These are phyloP conservation scores for Jackrogersella minutella DNA, from an alignment of 495 filamentous ascomycete genomes.

Conservation along the genomic window DNA sequence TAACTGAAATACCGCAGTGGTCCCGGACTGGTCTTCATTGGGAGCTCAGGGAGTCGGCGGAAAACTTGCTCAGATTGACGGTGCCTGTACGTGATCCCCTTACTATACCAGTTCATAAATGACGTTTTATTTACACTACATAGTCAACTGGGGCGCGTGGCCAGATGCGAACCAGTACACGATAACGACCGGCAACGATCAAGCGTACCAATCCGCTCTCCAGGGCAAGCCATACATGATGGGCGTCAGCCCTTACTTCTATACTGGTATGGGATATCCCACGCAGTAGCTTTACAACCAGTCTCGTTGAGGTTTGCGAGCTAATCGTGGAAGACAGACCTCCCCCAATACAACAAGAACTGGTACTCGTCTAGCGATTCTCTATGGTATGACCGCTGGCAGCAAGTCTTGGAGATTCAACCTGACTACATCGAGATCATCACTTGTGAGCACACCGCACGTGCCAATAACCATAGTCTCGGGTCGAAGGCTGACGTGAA, in stretches of 20 bases:
- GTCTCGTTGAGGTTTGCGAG: not conserved
- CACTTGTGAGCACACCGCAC: conserved; percentile 39
- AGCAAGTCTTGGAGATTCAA: conserved; percentile 67
- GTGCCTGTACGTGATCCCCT: conserved; percentile 56
- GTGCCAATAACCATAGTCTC: conserved; percentile 29
- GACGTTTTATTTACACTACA: conserved; percentile 1
- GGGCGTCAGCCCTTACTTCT: conserved; percentile 82
- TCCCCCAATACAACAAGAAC: conserved; percentile 74
- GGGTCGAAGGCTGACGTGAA: conserved; percentile 35
- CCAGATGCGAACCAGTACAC: conserved; percentile 62
- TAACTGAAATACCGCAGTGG: conserved; percentile 44
- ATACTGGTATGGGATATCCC: conserved; percentile 51
- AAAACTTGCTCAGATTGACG: conserved; percentile 62
- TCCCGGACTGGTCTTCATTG: conserved; percentile 70
- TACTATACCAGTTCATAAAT: not conserved
- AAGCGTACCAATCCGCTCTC: conserved; percentile 58
- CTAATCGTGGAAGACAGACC: conserved; percentile 53
- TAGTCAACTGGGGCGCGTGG: conserved; percentile 78
- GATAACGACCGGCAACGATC: conserved; percentile 63
- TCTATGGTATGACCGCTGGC: conserved; percentile 79
- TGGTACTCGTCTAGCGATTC: conserved; percentile 77
- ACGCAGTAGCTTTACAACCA: not conserved
- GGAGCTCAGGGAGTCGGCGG: conserved; percentile 58
- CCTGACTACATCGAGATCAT: conserved; percentile 72
- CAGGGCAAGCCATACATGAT: conserved; percentile 77